Conservation (phyloP, 2,329 filamentous ascomycete species). For the Knufia fluminis region DNA sequence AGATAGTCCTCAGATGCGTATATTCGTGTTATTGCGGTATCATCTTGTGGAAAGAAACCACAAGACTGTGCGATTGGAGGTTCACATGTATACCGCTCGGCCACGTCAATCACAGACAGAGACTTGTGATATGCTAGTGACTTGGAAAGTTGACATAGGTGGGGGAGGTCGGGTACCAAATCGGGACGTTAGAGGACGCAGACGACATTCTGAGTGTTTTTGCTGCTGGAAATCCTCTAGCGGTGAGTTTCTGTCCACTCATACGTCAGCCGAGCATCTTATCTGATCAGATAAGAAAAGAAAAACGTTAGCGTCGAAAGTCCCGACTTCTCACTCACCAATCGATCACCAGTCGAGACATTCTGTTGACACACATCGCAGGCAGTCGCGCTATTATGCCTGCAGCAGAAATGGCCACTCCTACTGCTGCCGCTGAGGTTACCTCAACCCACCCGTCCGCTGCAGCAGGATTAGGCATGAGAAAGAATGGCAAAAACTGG, state of each 20-base stretch:
- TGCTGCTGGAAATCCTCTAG: neutral
- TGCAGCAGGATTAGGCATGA: neutral
- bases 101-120: neutral
- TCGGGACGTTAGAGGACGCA: neutral
- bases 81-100: conserved; percentile 1
- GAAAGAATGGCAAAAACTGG: conserved; percentile 73
- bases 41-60: conserved; percentile 21
- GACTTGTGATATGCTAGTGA: neutral
- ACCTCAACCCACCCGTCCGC: neutral
- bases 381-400: neutral
- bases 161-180: neutral
- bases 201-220: neutral
- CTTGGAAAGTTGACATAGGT: neutral
- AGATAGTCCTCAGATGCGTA: neutral
- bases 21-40: conserved; percentile 28
- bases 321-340: too few species aligned
- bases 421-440: conserved; percentile 31
- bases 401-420: conserved; percentile 7
- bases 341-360: too few species aligned
- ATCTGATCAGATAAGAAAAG: conserved; percentile 8
- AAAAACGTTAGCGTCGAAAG: conserved; percentile 11
- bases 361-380: too few species aligned
- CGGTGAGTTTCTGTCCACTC: neutral
- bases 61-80: neutral
- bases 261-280: neutral